These are phyloP conservation scores for Babesia sp. DNA, from an alignment of 169 alveolate species.

Conservation along the genomic window DNA sequence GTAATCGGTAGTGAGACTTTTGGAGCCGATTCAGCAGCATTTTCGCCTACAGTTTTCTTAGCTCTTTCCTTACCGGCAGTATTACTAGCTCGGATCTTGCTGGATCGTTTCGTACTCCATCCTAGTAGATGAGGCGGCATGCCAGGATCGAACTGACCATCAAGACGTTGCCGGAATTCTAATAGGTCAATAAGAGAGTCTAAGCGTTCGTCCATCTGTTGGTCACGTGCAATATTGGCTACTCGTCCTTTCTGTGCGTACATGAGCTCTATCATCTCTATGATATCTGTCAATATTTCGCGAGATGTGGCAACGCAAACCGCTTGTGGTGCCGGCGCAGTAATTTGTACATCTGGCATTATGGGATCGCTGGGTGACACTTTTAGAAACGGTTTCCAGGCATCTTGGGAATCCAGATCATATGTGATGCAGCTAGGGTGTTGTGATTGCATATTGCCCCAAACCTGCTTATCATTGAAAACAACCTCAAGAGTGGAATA, in stretches of 20 bases:
- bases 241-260: slow-evolving; percentile 52
- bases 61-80: not conserved
- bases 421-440: slow-evolving; percentile 84
- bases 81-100: slow-evolving; percentile 28
- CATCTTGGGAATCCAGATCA: slow-evolving; percentile 74
- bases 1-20: not conserved
- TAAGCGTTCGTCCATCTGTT: slow-evolving; percentile 63
- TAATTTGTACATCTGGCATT: slow-evolving; percentile 52
- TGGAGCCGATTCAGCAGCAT: not conserved
- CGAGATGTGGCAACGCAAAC: slow-evolving; percentile 32
- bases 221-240: slow-evolving; percentile 45
- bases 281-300: slow-evolving; percentile 36
- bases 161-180: slow-evolving; percentile 69
- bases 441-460: slow-evolving; percentile 85
- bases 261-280: slow-evolving; percentile 67
- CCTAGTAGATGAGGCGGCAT: slow-evolving; percentile 73
- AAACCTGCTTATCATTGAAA: slow-evolving; percentile 80
- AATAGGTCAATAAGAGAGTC: slow-evolving; percentile 62
- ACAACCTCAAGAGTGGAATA: slow-evolving; percentile 81
- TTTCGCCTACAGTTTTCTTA: not conserved
- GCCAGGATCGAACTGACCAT: slow-evolving; percentile 76
- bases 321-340: slow-evolving; percentile 45
- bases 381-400: slow-evolving; percentile 81
- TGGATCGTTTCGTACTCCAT: slow-evolving; percentile 68
- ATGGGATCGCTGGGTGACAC: slow-evolving; percentile 52